Evolutionary conservation across 1,139 yeast species (phyloP).

Genomic region (Suhomyces coccinellae): DNA sequence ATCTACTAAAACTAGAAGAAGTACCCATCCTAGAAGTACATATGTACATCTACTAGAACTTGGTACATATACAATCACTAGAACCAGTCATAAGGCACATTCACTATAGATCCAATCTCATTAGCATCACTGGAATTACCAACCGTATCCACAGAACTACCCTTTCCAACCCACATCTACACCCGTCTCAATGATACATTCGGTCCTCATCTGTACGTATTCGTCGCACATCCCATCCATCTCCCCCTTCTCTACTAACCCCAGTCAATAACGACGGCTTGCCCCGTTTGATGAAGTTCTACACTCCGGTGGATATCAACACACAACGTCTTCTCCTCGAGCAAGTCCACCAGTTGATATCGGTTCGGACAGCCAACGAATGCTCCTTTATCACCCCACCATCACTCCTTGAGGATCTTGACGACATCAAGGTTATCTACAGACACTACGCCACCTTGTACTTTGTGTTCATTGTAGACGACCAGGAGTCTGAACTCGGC

Average conservation of each 20-base stretch:
- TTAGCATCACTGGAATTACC: too few species aligned
- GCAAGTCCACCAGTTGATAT: slow-evolving; percentile 72
- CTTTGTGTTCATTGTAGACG: slow-evolving; percentile 93
- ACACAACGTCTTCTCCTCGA: slow-evolving; percentile 72
- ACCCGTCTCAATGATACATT: slow-evolving; percentile 65
- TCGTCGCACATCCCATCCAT: neutral
- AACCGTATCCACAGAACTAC: too few species aligned
- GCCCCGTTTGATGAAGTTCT: slow-evolving; percentile 88
- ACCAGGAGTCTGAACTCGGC: slow-evolving; percentile 92
- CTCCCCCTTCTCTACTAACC: slow-evolving; percentile 5
- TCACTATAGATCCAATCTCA: too few species aligned
- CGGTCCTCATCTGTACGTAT: slow-evolving; percentile 78
- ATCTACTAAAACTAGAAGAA: too few species aligned
- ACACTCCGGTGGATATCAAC: slow-evolving; percentile 81
- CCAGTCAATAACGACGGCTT: slow-evolving; percentile 90
- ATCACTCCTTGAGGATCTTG: slow-evolving; percentile 66
- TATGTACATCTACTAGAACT: too few species aligned
- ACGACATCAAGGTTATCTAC: slow-evolving; percentile 85
- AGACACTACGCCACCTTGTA: slow-evolving; percentile 93
- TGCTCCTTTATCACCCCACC: slow-evolving; percentile 85
- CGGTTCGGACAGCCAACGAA: slow-evolving; percentile 66
- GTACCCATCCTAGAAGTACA: too few species aligned
- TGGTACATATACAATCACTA: too few species aligned
- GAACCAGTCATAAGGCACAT: too few species aligned
- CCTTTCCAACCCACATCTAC: neutral